A percentile compares a stretch with the other conserved stretches of the same genome.
Conservation (phyloP, 805 yeast species). For the Yarrowia yakushimensis region DNA sequence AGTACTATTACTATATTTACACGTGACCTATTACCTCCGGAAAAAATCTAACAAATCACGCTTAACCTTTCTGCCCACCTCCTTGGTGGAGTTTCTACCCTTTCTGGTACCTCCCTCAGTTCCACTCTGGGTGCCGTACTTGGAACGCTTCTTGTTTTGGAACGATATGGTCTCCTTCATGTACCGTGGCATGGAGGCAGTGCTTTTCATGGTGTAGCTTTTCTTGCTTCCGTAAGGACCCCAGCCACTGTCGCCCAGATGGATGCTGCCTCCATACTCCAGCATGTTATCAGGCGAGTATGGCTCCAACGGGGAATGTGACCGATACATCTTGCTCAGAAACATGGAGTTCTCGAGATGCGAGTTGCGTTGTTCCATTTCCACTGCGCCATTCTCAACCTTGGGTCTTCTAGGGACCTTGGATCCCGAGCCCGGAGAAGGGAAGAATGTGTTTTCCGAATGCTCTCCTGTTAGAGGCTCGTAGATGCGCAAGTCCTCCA, state of each 20-base stretch:
- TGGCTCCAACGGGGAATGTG: neutral
- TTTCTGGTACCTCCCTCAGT: neutral
- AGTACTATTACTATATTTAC: neutral
- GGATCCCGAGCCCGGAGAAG: conserved; percentile 13
- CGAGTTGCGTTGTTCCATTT: neutral
- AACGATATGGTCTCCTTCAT: conserved; percentile 12
- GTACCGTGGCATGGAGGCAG: conserved; percentile 8
- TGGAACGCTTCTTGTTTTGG: conserved; percentile 6
- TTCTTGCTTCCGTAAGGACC: neutral
- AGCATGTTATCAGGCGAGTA: conserved; percentile 4
- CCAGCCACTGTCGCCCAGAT: conserved; percentile 2
- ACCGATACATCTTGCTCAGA: neutral
- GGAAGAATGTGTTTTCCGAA: conserved; percentile 9
- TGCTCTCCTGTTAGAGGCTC: conserved; percentile 17
- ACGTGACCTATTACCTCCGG: neutral
- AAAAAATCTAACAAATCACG: conserved; percentile 7
- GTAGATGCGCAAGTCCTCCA: neutral
- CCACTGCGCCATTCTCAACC: neutral
- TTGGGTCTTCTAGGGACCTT: neutral
- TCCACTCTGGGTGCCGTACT: neutral
- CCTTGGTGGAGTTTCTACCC: neutral
- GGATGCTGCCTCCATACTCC: conserved; percentile 12
- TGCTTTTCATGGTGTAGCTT: neutral
- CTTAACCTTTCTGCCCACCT: neutral
- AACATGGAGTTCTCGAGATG: neutral